Conservation (phyloP, 169 alveolate species). For the Perkinsus marinus region DNA sequence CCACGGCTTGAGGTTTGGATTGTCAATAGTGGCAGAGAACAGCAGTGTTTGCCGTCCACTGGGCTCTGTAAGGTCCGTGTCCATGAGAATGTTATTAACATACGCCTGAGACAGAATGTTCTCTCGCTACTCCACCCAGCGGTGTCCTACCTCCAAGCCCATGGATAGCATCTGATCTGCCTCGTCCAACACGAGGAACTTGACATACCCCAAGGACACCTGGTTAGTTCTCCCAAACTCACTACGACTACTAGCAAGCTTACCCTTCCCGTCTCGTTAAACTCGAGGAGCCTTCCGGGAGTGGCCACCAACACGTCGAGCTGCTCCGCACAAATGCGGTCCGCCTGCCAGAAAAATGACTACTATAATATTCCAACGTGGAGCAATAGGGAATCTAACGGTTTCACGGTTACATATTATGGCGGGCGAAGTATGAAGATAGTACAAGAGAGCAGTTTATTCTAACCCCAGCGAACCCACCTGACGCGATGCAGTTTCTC, state of each 20-base stretch:
- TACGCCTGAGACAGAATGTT: neutral
- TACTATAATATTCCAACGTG: no score
- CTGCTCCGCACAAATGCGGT: neutral
- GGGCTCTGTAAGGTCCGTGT: neutral
- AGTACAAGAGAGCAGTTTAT: neutral
- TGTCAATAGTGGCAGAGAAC: neutral
- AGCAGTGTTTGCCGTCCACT: neutral
- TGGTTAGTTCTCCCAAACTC: neutral
- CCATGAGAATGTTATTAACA: neutral
- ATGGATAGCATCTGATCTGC: constrained; percentile 69
- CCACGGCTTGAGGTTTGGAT: neutral
- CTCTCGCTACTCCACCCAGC: neutral
- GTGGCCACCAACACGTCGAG: constrained; percentile 62
- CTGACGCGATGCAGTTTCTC: neutral
- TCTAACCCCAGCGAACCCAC: neutral
- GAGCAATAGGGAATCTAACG: no score
- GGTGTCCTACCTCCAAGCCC: constrained; percentile 46
- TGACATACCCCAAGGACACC: neutral
- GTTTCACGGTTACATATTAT: no score
- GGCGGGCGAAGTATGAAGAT: no score
- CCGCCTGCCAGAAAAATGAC: neutral
- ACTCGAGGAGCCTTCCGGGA: constrained; percentile 68
- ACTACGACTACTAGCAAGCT: neutral
- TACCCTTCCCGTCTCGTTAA: constrained; percentile 31
- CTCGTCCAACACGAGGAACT: constrained; percentile 54